Conservation (phyloP, 495 filamentous ascomycete genomes). For the Neurospora tetraspora region DNA sequence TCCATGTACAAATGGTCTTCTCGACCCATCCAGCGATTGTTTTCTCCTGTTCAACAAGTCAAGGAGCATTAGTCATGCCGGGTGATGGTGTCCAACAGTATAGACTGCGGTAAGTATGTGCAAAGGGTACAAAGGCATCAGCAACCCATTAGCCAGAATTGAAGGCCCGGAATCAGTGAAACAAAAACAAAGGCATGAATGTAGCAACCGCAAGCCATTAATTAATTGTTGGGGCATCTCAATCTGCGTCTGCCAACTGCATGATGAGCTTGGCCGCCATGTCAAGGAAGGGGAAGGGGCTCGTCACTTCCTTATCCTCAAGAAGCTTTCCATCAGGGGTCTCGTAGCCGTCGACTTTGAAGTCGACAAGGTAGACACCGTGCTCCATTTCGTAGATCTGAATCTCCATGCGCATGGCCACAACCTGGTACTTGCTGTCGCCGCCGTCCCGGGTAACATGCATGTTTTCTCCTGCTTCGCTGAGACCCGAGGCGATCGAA, state of each 20-base stretch:
- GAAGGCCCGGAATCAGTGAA: not conserved
- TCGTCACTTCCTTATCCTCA: constrained; percentile 65
- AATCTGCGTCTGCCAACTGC: constrained; percentile 60
- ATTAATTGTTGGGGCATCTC: constrained; percentile 2
- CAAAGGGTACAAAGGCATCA: not conserved
- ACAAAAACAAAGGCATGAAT: not conserved
- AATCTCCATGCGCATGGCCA: constrained; percentile 85
- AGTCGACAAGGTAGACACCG: constrained; percentile 91
- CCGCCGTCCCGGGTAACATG: constrained; percentile 30
- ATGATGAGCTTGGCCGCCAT: constrained; percentile 64
- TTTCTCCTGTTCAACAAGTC: not conserved
- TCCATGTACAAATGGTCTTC: not conserved
- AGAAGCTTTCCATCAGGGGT: constrained; percentile 47
- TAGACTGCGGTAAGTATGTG: not conserved
- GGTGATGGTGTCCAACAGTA: not conserved
- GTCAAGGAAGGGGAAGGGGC: constrained; percentile 71
- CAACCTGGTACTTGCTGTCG: constrained; percentile 36
- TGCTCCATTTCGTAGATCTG: constrained; percentile 94
- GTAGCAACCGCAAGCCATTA: not conserved
- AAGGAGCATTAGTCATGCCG: not conserved
- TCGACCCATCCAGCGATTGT: not conserved
- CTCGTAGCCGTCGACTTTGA: constrained; percentile 98
- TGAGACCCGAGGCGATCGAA: constrained; percentile 23
- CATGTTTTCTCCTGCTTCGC: constrained; percentile 24
- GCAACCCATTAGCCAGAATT: not conserved